These are phyloP conservation scores for Silene noctiflora DNA, from an alignment of 179 eudicot genomes.

Conservation along the genomic window DNA sequence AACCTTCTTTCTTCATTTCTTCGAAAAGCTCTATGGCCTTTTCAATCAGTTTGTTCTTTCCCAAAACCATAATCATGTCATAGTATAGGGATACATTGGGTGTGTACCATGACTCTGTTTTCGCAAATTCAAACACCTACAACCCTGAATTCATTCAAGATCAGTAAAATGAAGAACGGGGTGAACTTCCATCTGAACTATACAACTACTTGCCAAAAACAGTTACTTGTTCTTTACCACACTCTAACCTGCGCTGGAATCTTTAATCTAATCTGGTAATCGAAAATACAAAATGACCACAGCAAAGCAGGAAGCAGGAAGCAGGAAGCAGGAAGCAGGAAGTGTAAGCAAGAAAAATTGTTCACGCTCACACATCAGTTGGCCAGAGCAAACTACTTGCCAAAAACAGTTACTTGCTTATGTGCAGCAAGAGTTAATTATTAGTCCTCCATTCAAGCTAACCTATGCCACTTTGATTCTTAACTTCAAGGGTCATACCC, in stretches of 20 bases:
- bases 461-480: not conserved
- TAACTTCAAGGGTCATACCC: not conserved
- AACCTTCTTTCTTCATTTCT: conserved; percentile 53
- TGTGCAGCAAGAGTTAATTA: not conserved
- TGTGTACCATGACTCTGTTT: conserved; percentile 58
- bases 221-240: too few relatives aligned
- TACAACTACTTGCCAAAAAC: too few relatives aligned
- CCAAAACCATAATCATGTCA: conserved; percentile 59
- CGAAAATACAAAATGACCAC: not conserved
- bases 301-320: not conserved
- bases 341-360: not conserved
- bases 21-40: conserved; percentile 50
- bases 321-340: too few relatives aligned
- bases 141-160: conserved; percentile 37
- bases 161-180: conserved; percentile 8
- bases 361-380: not conserved
- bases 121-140: conserved; percentile 66
- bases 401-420: not conserved
- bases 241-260: not conserved
- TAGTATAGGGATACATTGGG: conserved; percentile 44
- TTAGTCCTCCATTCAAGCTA: not conserved
- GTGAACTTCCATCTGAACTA: not conserved
- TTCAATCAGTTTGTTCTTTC: conserved; percentile 53
- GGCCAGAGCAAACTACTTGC: too few relatives aligned
- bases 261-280: not conserved